These are phyloP conservation scores for Pythium plurisporium DNA, from an alignment of 352 stramenopile species.

Conservation along the genomic window DNA sequence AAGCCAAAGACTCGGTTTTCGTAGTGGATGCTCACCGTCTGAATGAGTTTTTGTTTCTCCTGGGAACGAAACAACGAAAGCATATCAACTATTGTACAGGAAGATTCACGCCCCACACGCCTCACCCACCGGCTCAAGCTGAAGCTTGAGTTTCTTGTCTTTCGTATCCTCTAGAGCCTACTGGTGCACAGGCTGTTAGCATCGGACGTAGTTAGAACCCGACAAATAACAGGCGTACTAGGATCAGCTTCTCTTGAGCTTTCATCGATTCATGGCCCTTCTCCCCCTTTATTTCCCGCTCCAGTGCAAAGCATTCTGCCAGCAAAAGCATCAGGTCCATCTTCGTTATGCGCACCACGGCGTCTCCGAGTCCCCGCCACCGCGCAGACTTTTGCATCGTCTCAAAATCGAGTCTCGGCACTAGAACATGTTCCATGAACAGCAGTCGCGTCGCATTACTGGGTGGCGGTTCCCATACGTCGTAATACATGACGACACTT, in stretches of 20 bases:
- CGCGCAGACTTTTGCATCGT: conserved; percentile 55
- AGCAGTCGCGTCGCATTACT: conserved; percentile 65
- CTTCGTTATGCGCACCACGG: conserved; percentile 77
- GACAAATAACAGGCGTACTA: conserved; percentile 31
- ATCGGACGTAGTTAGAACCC: neutral
- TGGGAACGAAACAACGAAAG: neutral
- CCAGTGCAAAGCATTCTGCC: conserved; percentile 81
- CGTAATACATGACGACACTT: conserved; percentile 77
- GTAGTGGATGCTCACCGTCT: conserved; percentile 8
- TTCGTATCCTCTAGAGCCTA: conserved; percentile 17
- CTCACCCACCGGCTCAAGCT: conserved; percentile 12
- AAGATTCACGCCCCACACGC: no score
- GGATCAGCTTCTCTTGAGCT: conserved; percentile 36
- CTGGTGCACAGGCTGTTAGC: neutral
- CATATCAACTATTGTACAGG: neutral
- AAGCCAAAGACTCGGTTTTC: neutral
- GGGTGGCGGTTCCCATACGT: conserved; percentile 82
- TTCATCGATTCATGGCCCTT: conserved; percentile 41
- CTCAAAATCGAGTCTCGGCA: conserved; percentile 73
- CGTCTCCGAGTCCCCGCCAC: conserved; percentile 59
- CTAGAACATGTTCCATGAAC: conserved; percentile 85
- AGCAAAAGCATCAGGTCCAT: conserved; percentile 80
- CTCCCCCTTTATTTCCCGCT: conserved; percentile 52
- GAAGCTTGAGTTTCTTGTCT: conserved; percentile 20
- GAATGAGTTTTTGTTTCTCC: conserved; percentile 20